phyloP scores from a whole-genome alignment of 371 early-diverging fungal species.

The Apophysomyces ossiformis region DNA sequence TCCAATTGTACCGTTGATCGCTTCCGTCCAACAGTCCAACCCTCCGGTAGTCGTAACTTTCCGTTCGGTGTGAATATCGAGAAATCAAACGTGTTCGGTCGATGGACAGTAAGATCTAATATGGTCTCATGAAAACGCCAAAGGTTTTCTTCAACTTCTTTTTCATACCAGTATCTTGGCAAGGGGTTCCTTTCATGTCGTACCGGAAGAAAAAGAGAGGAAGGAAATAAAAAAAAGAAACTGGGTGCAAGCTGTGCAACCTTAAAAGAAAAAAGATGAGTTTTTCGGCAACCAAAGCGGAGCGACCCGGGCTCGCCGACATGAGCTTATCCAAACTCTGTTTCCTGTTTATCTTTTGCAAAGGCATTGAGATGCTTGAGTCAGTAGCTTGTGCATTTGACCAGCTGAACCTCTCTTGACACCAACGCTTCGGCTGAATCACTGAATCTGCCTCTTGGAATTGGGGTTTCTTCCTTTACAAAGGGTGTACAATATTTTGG shows the following conservation, averaged over 20 bases:
- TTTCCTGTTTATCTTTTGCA: no score
- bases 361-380: no score
- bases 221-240: slow-evolving; percentile 6
- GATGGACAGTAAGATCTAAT: slow-evolving; percentile 1
- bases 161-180: slow-evolving; percentile 2
- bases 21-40: slow-evolving; percentile 32
- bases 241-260: not conserved
- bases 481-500: no score
- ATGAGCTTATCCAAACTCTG: not conserved
- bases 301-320: not conserved
- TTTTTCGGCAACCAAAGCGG: slow-evolving; percentile 7
- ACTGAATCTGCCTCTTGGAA: no score
- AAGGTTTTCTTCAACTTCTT: not conserved
- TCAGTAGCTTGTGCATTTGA: no score
- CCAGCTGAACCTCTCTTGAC: no score
- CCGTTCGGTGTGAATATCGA: slow-evolving; percentile 1
- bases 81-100: slow-evolving; percentile 3
- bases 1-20: slow-evolving; percentile 34
- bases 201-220: slow-evolving; percentile 1
- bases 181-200: not conserved
- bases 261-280: not conserved
- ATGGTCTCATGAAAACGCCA: not conserved
- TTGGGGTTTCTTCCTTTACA: no score
- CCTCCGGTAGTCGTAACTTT: slow-evolving; percentile 22
- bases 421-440: no score